These are phyloP conservation scores for Nymphaea colorata DNA, from an alignment of 164 flowering plant species.

Conservation along the genomic window DNA sequence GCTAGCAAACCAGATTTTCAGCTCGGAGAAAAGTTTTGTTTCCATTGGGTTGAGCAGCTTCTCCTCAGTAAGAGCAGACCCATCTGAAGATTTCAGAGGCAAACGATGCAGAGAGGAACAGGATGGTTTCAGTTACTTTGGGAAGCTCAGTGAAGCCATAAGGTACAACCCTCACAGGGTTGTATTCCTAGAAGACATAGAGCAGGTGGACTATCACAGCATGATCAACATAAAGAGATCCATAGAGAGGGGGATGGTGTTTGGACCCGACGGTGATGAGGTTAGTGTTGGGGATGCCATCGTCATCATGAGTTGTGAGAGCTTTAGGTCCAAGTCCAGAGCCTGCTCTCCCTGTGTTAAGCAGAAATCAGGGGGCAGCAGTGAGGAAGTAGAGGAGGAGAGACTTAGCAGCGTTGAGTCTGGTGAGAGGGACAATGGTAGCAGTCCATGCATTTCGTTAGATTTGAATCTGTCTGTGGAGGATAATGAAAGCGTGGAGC, in stretches of 20 bases:
- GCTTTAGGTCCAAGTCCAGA: conserved; percentile 64
- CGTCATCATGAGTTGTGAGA: conserved; percentile 71
- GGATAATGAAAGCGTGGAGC: conserved; percentile 25
- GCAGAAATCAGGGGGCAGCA: conserved; percentile 17
- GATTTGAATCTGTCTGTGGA: conserved; percentile 71
- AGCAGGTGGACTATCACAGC: conserved; percentile 60
- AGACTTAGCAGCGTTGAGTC: neutral
- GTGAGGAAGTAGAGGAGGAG: conserved; percentile 16
- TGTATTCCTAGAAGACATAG: conserved; percentile 65
- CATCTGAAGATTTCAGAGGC: conserved; percentile 32
- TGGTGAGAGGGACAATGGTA: conserved; percentile 11
- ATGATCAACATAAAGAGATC: conserved; percentile 65
- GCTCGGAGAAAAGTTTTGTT: conserved; percentile 37
- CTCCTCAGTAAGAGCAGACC: conserved; percentile 45
- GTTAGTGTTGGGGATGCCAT: conserved; percentile 56
- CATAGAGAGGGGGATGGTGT: conserved; percentile 51
- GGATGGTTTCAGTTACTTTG: conserved; percentile 39
- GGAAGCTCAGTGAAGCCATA: conserved; percentile 53
- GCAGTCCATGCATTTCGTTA: conserved; percentile 34
- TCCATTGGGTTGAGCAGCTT: conserved; percentile 55
- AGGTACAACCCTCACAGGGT: conserved; percentile 57
- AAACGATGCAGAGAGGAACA: conserved; percentile 70
- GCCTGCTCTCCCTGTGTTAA: conserved; percentile 50
- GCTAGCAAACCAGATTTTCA: conserved; percentile 62
- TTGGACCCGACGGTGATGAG: conserved; percentile 33